These are phyloP conservation scores for Casuarina equisetifolia DNA, from an alignment of 306 rosid genomes.

Conservation along the genomic window DNA sequence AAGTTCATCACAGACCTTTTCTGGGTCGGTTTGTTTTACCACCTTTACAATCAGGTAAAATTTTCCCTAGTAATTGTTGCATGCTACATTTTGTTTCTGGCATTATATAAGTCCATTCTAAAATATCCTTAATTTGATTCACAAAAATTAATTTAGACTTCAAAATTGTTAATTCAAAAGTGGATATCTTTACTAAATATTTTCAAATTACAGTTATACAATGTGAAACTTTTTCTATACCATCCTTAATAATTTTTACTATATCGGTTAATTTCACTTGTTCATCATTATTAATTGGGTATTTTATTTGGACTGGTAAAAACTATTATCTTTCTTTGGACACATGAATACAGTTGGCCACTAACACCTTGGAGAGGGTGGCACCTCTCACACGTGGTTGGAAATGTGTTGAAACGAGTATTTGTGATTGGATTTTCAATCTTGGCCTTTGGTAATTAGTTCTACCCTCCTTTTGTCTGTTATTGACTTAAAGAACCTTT, in stretches of 20 bases:
- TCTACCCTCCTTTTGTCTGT: neutral
- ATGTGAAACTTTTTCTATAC: no score
- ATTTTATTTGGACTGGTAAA: constrained; percentile 1
- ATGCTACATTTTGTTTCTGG: neutral
- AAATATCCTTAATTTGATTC: neutral
- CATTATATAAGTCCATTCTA: neutral
- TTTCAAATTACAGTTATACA: no score
- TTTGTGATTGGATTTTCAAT: constrained; percentile 94
- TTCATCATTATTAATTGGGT: neutral
- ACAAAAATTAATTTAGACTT: no score
- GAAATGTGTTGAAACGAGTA: constrained; percentile 92
- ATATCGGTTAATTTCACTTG: constrained; percentile 37
- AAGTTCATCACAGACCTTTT: constrained; percentile 82
- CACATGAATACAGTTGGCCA: constrained; percentile 62
- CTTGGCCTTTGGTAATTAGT: constrained; percentile 56
- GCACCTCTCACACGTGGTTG: constrained; percentile 99
- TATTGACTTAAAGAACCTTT: neutral
- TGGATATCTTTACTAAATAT: no score
- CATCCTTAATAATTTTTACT: neutral
- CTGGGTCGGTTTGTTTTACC: constrained; percentile 98
- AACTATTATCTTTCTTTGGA: neutral
- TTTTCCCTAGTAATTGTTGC: neutral
- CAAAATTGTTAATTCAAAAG: no score
- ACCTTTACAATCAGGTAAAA: constrained; percentile 91
- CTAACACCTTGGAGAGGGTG: constrained; percentile 93